A percentile compares a stretch with the other conserved stretches of the same genome.
These are phyloP conservation scores for Casaregolazyma suthepensis DNA, from an alignment of 1,139 yeast species.

Conservation along the genomic window DNA sequence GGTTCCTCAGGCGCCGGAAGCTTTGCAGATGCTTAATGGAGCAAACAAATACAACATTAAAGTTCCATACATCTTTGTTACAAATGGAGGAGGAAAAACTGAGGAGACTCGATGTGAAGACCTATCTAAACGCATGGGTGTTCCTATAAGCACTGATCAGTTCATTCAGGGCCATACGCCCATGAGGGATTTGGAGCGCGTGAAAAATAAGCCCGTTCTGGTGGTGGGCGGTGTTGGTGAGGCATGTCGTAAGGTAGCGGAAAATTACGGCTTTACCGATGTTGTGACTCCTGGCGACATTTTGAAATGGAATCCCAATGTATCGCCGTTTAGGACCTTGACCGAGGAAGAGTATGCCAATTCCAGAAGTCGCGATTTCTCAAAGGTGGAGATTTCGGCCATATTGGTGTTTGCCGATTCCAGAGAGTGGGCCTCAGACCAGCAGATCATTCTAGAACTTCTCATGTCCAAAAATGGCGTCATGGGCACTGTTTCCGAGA, in stretches of 20 bases:
- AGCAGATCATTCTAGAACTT: constrained; percentile 75
- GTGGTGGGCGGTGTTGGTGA: constrained; percentile 85
- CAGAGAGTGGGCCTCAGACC: constrained; percentile 87
- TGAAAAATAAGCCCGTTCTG: constrained; percentile 59
- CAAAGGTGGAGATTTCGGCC: constrained; percentile 58
- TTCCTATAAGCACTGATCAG: constrained; percentile 62
- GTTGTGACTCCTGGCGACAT: constrained; percentile 75
- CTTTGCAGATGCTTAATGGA: constrained; percentile 64
- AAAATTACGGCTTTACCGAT: constrained; percentile 67
- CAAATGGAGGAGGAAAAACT: constrained; percentile 85
- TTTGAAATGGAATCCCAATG: constrained; percentile 81
- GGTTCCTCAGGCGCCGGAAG: constrained; percentile 69
- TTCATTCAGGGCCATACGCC: constrained; percentile 89
- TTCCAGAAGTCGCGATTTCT: constrained; percentile 58
- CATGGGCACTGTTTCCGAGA: constrained; percentile 71
- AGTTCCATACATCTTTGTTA: constrained; percentile 81
- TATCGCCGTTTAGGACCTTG: constrained; percentile 69
- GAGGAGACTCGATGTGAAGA: constrained; percentile 67
- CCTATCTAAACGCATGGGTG: constrained; percentile 53
- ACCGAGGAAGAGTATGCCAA: constrained; percentile 60
- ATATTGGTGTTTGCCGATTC: constrained; percentile 77
- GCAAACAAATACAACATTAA: constrained; percentile 70
- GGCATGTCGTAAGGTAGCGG: constrained; percentile 73
- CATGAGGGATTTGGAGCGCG: constrained; percentile 63
- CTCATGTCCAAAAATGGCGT: constrained; percentile 68